phyloP scores from a whole-genome alignment of 768 basidiomycete genomes.

The Suillus cothurnatus region DNA sequence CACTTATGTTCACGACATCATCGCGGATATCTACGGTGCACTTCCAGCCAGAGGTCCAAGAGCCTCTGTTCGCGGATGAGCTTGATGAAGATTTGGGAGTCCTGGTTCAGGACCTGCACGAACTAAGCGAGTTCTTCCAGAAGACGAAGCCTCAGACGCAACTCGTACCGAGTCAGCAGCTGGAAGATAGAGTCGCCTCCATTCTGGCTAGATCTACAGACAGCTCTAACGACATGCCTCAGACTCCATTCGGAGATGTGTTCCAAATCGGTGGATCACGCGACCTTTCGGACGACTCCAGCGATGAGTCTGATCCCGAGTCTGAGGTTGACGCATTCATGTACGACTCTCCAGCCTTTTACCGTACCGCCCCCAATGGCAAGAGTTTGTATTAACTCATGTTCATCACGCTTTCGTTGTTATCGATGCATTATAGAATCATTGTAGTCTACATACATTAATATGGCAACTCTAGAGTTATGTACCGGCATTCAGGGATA shows the following conservation, averaged over 20 bases:
- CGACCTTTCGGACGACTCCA: slow-evolving; percentile 48
- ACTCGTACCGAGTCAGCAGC: slow-evolving; percentile 54
- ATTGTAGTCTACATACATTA: slow-evolving; percentile 4
- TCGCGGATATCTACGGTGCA: slow-evolving; percentile 71
- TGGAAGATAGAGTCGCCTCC: slow-evolving; percentile 80
- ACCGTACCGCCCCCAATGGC: slow-evolving; percentile 51
- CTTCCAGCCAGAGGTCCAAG: slow-evolving; percentile 58
- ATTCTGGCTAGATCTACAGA: slow-evolving; percentile 80
- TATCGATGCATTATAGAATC: slow-evolving; percentile 1
- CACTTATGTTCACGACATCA: slow-evolving; percentile 77
- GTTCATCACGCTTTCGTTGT: not conserved
- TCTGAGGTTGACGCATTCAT: slow-evolving; percentile 56
- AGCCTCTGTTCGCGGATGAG: slow-evolving; percentile 37
- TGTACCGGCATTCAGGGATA: not conserved
- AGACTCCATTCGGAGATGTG: slow-evolving; percentile 79
- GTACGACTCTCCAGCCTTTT: slow-evolving; percentile 55
- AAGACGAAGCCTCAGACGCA: slow-evolving; percentile 37
- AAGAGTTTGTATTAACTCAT: slow-evolving; percentile 17
- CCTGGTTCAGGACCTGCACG: slow-evolving; percentile 75
- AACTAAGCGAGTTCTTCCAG: slow-evolving; percentile 75
- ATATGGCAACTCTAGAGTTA: not conserved
- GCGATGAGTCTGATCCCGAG: slow-evolving; percentile 42
- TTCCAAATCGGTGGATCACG: slow-evolving; percentile 55
- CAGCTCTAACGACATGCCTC: slow-evolving; percentile 56
- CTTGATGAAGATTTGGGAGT: slow-evolving; percentile 73